Percentiles rank a stretch among this genome's conserved stretches.
phyloP scores from a whole-genome alignment of 345 rosid species.

The Syzygium aromaticum region DNA sequence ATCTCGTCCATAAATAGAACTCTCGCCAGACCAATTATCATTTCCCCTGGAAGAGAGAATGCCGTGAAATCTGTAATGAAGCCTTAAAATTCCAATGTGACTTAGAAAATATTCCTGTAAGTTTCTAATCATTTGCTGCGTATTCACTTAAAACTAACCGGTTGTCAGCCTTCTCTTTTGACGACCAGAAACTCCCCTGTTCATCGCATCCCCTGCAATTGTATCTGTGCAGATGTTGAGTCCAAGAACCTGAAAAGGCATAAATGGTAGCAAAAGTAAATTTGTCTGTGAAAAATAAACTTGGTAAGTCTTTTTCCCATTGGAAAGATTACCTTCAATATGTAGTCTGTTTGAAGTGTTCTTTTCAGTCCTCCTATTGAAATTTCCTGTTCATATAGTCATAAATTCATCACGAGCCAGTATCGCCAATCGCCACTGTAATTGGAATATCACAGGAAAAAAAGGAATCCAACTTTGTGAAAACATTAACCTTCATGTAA shows the following conservation, averaged over 20 bases:
- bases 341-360: conserved; percentile 49
- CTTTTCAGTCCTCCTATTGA: conserved; percentile 30
- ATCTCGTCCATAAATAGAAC: conserved; percentile 82
- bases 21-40: conserved; percentile 62
- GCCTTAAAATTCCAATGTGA: neutral
- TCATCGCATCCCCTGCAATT: conserved; percentile 62
- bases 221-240: conserved; percentile 61
- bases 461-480: neutral
- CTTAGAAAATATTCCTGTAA: neutral
- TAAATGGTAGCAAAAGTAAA: neutral
- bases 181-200: conserved; percentile 56
- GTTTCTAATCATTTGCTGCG: neutral
- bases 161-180: conserved; percentile 42
- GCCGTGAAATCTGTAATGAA: neutral
- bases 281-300: neutral
- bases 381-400: conserved; percentile 24
- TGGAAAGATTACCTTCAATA: conserved; percentile 26
- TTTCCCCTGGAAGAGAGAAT: conserved; percentile 35
- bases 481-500: conserved; percentile 37
- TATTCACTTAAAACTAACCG: conserved; percentile 9
- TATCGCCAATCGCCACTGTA: neutral
- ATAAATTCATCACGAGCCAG: neutral
- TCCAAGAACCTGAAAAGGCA: conserved; percentile 42
- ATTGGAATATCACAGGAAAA: neutral
- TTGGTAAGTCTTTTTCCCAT: neutral